A percentile compares a stretch with the other conserved stretches of the same genome.
phyloP scores from a whole-genome alignment of 306 rosid species.

The Fragaria vesca region DNA sequence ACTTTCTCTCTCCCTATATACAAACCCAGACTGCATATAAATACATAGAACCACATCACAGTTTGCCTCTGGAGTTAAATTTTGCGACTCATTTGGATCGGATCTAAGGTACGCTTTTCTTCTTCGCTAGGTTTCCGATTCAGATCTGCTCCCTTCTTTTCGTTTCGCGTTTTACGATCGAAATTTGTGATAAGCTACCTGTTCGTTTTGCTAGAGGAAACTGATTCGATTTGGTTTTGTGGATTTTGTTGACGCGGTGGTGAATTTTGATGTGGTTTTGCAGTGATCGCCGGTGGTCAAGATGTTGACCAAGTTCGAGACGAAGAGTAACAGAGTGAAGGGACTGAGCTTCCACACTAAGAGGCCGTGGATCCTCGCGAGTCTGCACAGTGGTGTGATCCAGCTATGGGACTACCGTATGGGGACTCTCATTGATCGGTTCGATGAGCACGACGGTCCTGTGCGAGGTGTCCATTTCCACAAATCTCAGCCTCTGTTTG shows the following conservation, averaged over 20 bases:
- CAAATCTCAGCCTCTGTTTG: constrained; percentile 92
- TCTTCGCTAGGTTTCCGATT: background rate
- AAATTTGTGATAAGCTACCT: background rate
- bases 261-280: constrained; percentile 20
- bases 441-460: constrained; percentile 98
- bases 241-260: background rate
- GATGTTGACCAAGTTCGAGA: constrained; percentile 98
- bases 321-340: constrained; percentile 97
- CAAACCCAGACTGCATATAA: background rate
- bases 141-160: constrained; percentile 5
- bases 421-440: constrained; percentile 92
- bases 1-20: background rate
- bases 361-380: constrained; percentile 97
- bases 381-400: constrained; percentile 99
- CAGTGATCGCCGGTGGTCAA: constrained; percentile 36
- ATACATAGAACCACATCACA: background rate
- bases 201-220: background rate
- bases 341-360: constrained; percentile 93
- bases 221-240: background rate
- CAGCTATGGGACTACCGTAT: constrained; percentile 98
- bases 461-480: constrained; percentile 97
- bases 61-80: constrained; percentile 13
- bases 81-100: constrained; percentile 24
- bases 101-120: constrained; percentile 44
- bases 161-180: background rate